Conservation (phyloP, 768 basidiomycete genomes). For the Lentinula sp. region DNA sequence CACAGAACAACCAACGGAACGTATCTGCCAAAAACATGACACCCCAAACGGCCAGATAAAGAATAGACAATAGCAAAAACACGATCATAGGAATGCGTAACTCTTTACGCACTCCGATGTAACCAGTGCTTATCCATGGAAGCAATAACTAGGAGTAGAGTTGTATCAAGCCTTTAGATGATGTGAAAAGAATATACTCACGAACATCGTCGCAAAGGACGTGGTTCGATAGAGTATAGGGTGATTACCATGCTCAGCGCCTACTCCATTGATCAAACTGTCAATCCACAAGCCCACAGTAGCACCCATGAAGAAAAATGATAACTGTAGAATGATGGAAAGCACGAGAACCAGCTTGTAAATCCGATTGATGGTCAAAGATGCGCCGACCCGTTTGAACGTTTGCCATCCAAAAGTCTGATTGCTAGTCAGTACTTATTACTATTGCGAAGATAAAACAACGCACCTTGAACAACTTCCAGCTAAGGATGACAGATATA, state of each 20-base stretch:
- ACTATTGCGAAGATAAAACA: background rate
- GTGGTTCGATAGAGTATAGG: constrained; percentile 46
- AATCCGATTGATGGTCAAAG: constrained; percentile 61
- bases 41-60: constrained; percentile 65
- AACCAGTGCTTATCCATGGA: constrained; percentile 70
- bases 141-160: constrained; percentile 43
- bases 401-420: constrained; percentile 83
- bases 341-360: constrained; percentile 69
- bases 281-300: constrained; percentile 75
- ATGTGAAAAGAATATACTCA: constrained; percentile 29
- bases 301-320: constrained; percentile 68
- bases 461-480: constrained; percentile 66
- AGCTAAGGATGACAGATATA: constrained; percentile 59
- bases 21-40: constrained; percentile 66
- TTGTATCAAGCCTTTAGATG: background rate
- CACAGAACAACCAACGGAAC: constrained; percentile 67
- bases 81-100: constrained; percentile 48
- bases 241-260: constrained; percentile 44
- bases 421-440: background rate
- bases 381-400: constrained; percentile 81
- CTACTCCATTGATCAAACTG: constrained; percentile 61
- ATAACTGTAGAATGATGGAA: constrained; percentile 71
- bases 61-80: constrained; percentile 55
- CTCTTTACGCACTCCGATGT: constrained; percentile 71
- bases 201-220: constrained; percentile 50